These are phyloP conservation scores for Brassica cretica DNA, from an alignment of 345 rosid genomes.

Conservation along the genomic window DNA sequence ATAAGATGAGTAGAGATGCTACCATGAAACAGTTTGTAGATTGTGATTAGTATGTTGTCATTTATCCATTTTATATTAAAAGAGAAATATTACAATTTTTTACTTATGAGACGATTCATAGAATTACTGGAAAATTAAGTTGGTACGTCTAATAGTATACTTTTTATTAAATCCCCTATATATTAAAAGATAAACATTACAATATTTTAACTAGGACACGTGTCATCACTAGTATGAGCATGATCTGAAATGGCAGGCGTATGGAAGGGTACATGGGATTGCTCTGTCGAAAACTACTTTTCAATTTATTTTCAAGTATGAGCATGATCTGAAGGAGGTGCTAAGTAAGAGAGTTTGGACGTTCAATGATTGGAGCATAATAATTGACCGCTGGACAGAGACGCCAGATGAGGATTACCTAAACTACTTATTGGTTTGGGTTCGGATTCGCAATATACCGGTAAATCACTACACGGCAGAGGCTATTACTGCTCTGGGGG, in stretches of 20 bases:
- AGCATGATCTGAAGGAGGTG: not conserved
- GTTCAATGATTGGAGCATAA: not conserved
- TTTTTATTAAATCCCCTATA: too few relatives aligned
- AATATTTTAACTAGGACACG: too few relatives aligned
- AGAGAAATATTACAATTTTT: too few relatives aligned
- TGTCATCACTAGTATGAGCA: too few relatives aligned
- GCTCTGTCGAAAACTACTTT: not conserved
- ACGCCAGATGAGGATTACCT: not conserved
- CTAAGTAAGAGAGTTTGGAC: not conserved
- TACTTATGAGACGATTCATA: too few relatives aligned
- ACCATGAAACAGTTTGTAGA: conserved; percentile 24
- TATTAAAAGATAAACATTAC: too few relatives aligned
- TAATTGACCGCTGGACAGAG: not conserved
- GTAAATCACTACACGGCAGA: not conserved
- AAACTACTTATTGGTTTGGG: not conserved
- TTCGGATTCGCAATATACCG: not conserved
- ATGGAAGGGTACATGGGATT: not conserved
- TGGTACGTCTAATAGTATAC: too few relatives aligned
- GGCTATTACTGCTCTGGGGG: not conserved
- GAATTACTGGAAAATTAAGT: too few relatives aligned
- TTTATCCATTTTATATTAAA: too few relatives aligned
- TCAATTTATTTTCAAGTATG: not conserved
- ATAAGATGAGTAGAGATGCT: conserved; percentile 4
- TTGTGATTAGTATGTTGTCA: conserved; percentile 2
- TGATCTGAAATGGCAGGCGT: not conserved